phyloP scores from a whole-genome alignment of 306 rosid species.

The Cyclanthera cordifolia region DNA sequence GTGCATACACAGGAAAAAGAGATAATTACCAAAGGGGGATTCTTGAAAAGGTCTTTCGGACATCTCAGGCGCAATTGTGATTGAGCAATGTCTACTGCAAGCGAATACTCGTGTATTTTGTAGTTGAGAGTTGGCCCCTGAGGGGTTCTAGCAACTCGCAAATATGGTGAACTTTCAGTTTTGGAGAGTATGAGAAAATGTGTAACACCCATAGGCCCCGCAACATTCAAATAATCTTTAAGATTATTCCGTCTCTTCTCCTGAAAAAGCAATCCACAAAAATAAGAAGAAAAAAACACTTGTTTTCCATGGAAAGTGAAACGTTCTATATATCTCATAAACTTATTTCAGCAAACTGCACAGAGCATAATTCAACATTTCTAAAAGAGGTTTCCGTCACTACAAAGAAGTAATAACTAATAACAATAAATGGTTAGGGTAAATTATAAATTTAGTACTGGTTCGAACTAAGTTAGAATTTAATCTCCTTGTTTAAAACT shows the following conservation, averaged over 20 bases:
- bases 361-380: neutral
- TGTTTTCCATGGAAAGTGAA: slow-evolving; percentile 7
- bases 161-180: slow-evolving; percentile 55
- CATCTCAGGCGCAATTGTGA: slow-evolving; percentile 83
- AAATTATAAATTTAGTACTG: too few species aligned
- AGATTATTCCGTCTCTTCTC: slow-evolving; percentile 83
- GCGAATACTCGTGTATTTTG: slow-evolving; percentile 62
- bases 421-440: neutral
- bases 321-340: neutral
- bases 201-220: slow-evolving; percentile 95
- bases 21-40: slow-evolving; percentile 69
- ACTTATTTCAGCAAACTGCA: neutral
- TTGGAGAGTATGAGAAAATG: slow-evolving; percentile 91
- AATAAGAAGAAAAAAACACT: neutral
- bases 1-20: neutral
- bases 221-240: slow-evolving; percentile 75
- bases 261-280: slow-evolving; percentile 26
- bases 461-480: too few species aligned
- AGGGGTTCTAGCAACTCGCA: slow-evolving; percentile 86
- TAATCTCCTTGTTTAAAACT: too few species aligned
- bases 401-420: neutral
- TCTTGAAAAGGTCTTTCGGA: slow-evolving; percentile 80
- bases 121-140: slow-evolving; percentile 93
- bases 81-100: slow-evolving; percentile 61
- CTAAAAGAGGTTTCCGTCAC: neutral